Percentiles rank a stretch among this genome's conserved stretches.
phyloP scores from a whole-genome alignment of 2,329 filamentous ascomycete species.

The Ophiosphaerella herpotricha region DNA sequence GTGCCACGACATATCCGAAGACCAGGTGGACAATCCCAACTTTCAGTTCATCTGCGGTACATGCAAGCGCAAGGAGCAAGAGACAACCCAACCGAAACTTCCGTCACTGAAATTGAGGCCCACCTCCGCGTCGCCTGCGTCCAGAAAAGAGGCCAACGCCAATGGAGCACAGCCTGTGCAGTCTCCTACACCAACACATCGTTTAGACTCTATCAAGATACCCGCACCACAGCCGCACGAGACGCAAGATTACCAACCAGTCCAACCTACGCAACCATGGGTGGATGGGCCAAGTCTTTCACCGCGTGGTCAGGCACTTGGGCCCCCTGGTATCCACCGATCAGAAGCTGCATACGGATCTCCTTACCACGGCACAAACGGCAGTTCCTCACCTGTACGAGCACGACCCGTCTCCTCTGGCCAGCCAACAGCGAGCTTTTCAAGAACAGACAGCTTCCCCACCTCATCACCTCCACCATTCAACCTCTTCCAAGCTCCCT shows the following conservation, averaged over 20 bases:
- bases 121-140: slow-evolving; percentile 54
- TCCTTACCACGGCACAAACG: slow-evolving; percentile 30
- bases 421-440: slow-evolving; percentile 19
- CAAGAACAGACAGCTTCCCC: slow-evolving; percentile 26
- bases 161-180: slow-evolving; percentile 23
- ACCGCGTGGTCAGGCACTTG: slow-evolving; percentile 50
- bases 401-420: slow-evolving; percentile 27
- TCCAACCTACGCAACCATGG: slow-evolving; percentile 32
- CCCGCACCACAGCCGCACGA: slow-evolving; percentile 17
- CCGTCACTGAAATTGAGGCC: slow-evolving; percentile 64
- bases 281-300: slow-evolving; percentile 52
- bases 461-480: slow-evolving; percentile 43
- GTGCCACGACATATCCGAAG: slow-evolving; percentile 79
- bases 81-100: slow-evolving; percentile 65
- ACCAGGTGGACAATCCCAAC: slow-evolving; percentile 73
- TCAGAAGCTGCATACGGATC: slow-evolving; percentile 45
- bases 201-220: slow-evolving; percentile 26
- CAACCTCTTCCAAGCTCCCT: slow-evolving; percentile 28
- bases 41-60: slow-evolving; percentile 85
- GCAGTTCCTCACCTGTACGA: slow-evolving; percentile 34
- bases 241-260: slow-evolving; percentile 20
- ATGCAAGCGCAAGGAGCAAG: slow-evolving; percentile 72
- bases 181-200: slow-evolving; percentile 10
- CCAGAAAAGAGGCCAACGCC: slow-evolving; percentile 13
- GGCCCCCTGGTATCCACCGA: slow-evolving; percentile 48